Evolutionary conservation across 139 green algal genomes (phyloP).

Genomic region (Astrephomene gubernaculifera): DNA sequence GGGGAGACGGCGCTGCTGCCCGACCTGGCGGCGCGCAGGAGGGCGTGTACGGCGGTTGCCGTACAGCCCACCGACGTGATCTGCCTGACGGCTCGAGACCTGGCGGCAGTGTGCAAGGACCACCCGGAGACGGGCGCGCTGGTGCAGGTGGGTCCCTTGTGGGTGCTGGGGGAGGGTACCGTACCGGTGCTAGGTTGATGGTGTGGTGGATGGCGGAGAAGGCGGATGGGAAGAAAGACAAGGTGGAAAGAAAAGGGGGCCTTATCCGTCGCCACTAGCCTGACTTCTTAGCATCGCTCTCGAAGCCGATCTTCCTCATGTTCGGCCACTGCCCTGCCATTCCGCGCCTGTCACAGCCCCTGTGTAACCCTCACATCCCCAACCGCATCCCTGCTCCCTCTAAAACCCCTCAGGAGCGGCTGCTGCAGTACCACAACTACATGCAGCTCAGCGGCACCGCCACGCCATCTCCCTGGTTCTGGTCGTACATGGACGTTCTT

Average conservation of each 20-base stretch:
- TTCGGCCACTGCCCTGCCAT: no score
- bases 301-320: no score
- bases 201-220: no score
- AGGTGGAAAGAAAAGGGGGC: no score
- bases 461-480: background rate
- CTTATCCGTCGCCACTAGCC: no score
- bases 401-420: conserved; percentile 5
- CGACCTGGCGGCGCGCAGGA: conserved; percentile 8
- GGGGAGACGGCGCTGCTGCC: conserved; percentile 37
- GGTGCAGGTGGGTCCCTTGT: background rate
- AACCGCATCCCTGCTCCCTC: background rate
- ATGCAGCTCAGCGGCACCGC: conserved; percentile 1
- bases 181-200: no score
- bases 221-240: no score
- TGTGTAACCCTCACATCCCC: no score
- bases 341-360: no score
- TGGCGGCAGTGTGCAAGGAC: conserved; percentile 32
- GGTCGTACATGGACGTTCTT: background rate
- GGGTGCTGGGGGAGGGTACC: no score
- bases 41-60: background rate
- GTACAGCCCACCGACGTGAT: conserved; percentile 13
- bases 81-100: background rate
- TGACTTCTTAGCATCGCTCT: no score
- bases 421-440: background rate
- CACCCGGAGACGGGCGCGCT: conserved; percentile 7